Base-by-base conservation (phyloP, 2,329 filamentous ascomycete species). In the Pseudogymnoascus sp. region DNA sequence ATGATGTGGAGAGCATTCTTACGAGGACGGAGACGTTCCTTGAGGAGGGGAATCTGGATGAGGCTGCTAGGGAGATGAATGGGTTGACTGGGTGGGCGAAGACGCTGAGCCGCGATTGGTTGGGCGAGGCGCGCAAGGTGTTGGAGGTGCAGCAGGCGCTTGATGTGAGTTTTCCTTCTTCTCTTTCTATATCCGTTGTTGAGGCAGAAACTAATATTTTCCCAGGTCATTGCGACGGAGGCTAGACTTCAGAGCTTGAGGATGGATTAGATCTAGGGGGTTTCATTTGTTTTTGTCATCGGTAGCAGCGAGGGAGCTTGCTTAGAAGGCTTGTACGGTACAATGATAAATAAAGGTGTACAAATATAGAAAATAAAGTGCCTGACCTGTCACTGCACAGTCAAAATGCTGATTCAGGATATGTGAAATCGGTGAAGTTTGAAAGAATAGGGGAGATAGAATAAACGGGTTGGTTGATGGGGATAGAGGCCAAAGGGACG, bases 71-170 rank as follows among this genome's bases (percentile, higher is more conserved):
- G 68, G 95, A 99, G 79, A 95, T 99, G 89, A 99, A 98, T 74
- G 85, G 87, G 1, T 81, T 99, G 56, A 84, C 89, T 66, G 95
- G 95, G 26, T 99, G 95, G 95, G 93, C 93, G 59, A 96, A 95
- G 82, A 93, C 93, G 41, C 78, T 99, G 73, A 96, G 91, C 77
- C 87, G 89, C 72, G 95, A 99, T 76, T 99, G 95, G 95, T 78
- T 99, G 69, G 84, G 83, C 61, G 95, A 99, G 81, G 90, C 92
- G 66, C 86, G 95, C 74, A 89, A 92, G 78, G 91, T 96, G 68
- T 81, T 99, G 72, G 95, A 99, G 79, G 95, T 98, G 68, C 88
- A 90, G 78, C 95, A 99, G 79, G 95, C 95, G 72, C 82, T 99
- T 71, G 95, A 99, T 77, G 95, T 96, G 77, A 86, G 88, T 84